Evolutionary conservation across 805 yeast genomes (phyloP).

Genomic region (Wickerhamiella hasegawae): DNA sequence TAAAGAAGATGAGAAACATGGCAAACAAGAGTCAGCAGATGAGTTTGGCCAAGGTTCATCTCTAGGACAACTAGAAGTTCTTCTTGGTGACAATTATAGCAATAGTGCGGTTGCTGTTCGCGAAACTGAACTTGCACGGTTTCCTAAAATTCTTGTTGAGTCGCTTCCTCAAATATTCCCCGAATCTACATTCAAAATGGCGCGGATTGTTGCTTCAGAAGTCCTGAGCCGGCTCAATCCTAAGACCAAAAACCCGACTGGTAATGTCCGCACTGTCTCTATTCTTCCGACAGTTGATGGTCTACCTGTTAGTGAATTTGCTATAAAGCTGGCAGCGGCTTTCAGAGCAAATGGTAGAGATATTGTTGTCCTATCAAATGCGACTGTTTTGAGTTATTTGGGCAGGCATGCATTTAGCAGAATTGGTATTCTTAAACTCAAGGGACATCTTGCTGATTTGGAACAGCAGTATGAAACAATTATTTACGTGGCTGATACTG

Average conservation of each 20-base stretch:
- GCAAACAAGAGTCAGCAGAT: conserved; percentile 21
- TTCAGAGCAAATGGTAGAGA: conserved; percentile 54
- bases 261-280: conserved; percentile 64
- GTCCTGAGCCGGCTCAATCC: conserved; percentile 10
- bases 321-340: conserved; percentile 52
- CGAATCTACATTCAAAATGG: conserved; percentile 75
- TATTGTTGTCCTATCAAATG: conserved; percentile 70
- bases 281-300: conserved; percentile 66
- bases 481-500: conserved; percentile 76
- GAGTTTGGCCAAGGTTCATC: conserved; percentile 93
- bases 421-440: conserved; percentile 65
- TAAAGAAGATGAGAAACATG: conserved; percentile 7
- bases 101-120: conserved; percentile 59
- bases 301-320: conserved; percentile 78
- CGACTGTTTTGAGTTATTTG: conserved; percentile 58
- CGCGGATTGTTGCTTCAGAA: conserved; percentile 60
- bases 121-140: conserved; percentile 85
- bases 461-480: conserved; percentile 85
- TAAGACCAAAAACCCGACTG: conserved; percentile 16
- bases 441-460: conserved; percentile 78
- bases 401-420: conserved; percentile 91
- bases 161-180: conserved; percentile 73
- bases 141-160: conserved; percentile 81
- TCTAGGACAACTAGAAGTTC: conserved; percentile 86
- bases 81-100: conserved; percentile 58